These are phyloP conservation scores for Ascochyta viciae-villosae DNA, from an alignment of 2,329 filamentous ascomycete species.

Conservation along the genomic window DNA sequence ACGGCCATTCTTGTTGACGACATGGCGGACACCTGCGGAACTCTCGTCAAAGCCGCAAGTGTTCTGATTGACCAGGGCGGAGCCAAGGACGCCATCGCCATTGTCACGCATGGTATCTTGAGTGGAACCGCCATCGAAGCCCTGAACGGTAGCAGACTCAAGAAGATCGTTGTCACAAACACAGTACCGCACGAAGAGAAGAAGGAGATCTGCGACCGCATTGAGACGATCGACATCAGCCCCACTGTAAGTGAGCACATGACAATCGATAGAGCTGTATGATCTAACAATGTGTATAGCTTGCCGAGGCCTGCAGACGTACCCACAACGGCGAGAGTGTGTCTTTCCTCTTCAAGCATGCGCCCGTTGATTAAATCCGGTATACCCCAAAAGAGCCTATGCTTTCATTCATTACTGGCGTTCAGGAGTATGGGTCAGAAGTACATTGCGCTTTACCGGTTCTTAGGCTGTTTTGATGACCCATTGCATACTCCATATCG, in stretches of 20 bases:
- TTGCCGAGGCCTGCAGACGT: slow-evolving; percentile 73
- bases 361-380: slow-evolving; percentile 56
- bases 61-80: slow-evolving; percentile 82
- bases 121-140: slow-evolving; percentile 88
- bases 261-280: not conserved
- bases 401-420: slow-evolving; percentile 23
- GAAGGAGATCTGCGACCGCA: slow-evolving; percentile 76
- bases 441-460: slow-evolving; percentile 14
- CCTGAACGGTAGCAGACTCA: slow-evolving; percentile 78
- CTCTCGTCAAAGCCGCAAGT: slow-evolving; percentile 84
- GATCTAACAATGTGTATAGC: slow-evolving; percentile 42
- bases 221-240: slow-evolving; percentile 91
- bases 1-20: slow-evolving; percentile 96
- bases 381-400: slow-evolving; percentile 15
- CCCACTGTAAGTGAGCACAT: slow-evolving; percentile 65
- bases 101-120: slow-evolving; percentile 93
- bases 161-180: slow-evolving; percentile 87
- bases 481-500: slow-evolving; percentile 10
- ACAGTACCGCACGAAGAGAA: slow-evolving; percentile 84
- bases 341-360: slow-evolving; percentile 74
- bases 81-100: slow-evolving; percentile 87
- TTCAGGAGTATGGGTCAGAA: slow-evolving; percentile 23
- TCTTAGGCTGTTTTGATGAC: slow-evolving; percentile 12
- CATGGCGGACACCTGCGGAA: slow-evolving; percentile 97
- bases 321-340: slow-evolving; percentile 77